Percentiles rank a stretch among this genome's conserved stretches.
Evolutionary conservation across 345 rosid genomes (phyloP).

Genomic region (Dimocarpus longan): DNA sequence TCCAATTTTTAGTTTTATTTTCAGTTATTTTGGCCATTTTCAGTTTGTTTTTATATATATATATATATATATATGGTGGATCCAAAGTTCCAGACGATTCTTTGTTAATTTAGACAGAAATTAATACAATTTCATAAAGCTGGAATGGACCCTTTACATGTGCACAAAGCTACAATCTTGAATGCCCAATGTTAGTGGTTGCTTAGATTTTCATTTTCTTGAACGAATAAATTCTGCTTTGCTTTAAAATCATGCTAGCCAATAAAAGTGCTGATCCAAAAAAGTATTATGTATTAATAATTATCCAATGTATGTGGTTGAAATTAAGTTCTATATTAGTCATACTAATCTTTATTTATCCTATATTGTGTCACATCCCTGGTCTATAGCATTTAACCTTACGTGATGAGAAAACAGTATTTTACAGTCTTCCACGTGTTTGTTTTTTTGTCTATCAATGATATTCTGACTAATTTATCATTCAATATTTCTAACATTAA

Average conservation of each 20-base stretch:
- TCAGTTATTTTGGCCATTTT: not conserved
- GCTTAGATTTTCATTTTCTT: not conserved
- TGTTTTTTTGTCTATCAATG: no score
- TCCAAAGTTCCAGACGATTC: not conserved
- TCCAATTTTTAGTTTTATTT: not conserved
- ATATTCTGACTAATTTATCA: no score
- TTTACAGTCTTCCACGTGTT: no score
- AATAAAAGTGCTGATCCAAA: not conserved
- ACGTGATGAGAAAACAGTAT: not conserved
- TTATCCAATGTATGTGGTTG: not conserved
- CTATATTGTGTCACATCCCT: not conserved
- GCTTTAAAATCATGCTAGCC: not conserved
- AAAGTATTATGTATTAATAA: not conserved
- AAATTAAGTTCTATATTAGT: not conserved
- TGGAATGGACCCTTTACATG: not conserved
- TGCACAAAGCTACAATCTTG: not conserved
- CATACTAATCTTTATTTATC: no score
- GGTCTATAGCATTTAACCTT: not conserved
- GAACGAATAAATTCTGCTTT: not conserved
- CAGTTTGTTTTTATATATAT: not conserved
- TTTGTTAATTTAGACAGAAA: no score
- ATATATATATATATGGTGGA: not conserved
- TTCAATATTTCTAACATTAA: no score
- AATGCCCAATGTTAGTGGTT: not conserved
- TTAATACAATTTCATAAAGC: not conserved